Conservation (phyloP, 140 eudicot genomes). For the Anethum foeniculum region DNA sequence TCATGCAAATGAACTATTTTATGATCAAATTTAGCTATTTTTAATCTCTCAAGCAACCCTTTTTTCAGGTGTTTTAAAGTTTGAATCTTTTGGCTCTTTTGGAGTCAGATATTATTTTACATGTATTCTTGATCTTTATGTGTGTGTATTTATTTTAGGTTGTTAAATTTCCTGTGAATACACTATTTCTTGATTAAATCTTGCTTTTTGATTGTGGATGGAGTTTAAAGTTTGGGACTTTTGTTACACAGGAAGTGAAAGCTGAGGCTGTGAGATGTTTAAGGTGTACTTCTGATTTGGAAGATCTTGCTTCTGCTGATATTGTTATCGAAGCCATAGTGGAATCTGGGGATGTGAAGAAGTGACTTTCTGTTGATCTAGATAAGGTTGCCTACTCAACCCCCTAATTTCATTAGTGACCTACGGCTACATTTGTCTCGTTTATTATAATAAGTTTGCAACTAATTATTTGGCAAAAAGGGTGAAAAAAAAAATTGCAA, state of each 20-base stretch:
- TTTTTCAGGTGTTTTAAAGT: neutral
- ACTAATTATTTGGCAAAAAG: too few relatives aligned
- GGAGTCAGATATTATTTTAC: neutral
- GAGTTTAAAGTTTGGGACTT: constrained; percentile 3
- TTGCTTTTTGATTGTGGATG: neutral
- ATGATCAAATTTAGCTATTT: neutral
- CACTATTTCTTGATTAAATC: neutral
- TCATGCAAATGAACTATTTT: neutral
- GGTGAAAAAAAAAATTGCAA: too few relatives aligned
- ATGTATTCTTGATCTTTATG: neutral
- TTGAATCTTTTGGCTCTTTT: neutral
- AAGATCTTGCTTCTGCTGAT: constrained; percentile 67
- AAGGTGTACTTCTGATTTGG: constrained; percentile 50
- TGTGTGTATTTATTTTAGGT: neutral
- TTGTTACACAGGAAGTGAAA: constrained; percentile 39
- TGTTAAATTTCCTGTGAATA: neutral
- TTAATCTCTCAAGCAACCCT: neutral
- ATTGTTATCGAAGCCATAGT: constrained; percentile 85
- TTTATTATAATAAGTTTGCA: too few relatives aligned
- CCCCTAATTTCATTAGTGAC: too few relatives aligned
- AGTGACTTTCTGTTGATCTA: constrained; percentile 47
- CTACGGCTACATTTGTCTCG: too few relatives aligned
- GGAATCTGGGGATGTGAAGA: constrained; percentile 83
- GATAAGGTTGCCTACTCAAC: constrained; percentile 37
- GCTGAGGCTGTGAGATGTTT: constrained; percentile 44